Base-by-base conservation (phyloP, 177 flowering plant species). In the Tripterygium wilfordii region DNA sequence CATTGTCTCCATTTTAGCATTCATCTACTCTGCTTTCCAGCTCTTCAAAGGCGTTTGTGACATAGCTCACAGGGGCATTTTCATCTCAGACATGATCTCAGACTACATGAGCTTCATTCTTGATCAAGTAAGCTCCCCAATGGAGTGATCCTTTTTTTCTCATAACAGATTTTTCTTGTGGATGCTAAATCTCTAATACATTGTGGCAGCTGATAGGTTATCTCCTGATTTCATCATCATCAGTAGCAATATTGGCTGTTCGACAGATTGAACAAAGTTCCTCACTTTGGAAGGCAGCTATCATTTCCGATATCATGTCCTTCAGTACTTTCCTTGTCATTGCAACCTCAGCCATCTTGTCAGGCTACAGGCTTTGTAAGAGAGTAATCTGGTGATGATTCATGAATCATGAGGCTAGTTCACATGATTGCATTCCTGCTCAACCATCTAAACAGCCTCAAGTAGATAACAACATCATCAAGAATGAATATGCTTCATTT, bases 341-440 rank as follows among this genome's bases (percentile, higher is more conserved):
- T 9, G 82, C 65, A 5, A 37, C 27, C 26, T 66, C 48, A 6
- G 46, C 66, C 17, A 61, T 76, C 26, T 24, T 71, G 31, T 82
- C 88, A 4, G 82, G 88, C 17, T 76, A 74, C 69, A 81, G 54
- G 55, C 76, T 81, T 15, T 69, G 80, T 50, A 81, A 78, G 62
- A 74, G 84, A 54, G 53, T 81, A 53, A 68, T 57, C 18, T 75
- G 83, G 79, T 77, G 71, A 72, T 18, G 19, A 13, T 35, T 44
- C 24, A 9, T 36, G 36, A 4, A 1, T 17, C 36, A 12, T 28
- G 30, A 4, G 14, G 9, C 14, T 32, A 9, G 3, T 3, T 32
- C 9, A 12, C 36, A 3, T 9, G 3, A 32, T n/a, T 9, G 14
- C 14, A 3, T 10, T 10, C 14, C 36, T 32, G 5, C 36, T 32